phyloP scores from a whole-genome alignment of 768 basidiomycete species.

The Trametes cinnabarina region DNA sequence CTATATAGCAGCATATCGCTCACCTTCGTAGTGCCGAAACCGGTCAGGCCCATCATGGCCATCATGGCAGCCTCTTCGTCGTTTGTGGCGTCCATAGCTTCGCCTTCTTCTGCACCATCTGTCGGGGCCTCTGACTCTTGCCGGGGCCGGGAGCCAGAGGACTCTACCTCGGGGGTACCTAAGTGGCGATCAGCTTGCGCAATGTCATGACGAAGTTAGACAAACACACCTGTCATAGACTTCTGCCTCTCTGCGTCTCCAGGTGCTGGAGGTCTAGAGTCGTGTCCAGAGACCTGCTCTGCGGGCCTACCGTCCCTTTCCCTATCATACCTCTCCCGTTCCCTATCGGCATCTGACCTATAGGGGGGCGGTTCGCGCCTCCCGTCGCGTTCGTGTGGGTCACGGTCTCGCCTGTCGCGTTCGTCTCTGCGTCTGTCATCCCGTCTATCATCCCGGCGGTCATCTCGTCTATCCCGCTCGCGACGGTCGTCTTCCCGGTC shows the following conservation, averaged over 20 bases:
- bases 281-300: constrained; percentile 31
- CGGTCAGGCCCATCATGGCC: constrained; percentile 84
- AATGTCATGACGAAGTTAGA: constrained; percentile 22
- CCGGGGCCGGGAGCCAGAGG: constrained; percentile 26
- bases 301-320: constrained; percentile 40
- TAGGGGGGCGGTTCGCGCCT: constrained; percentile 28
- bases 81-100: constrained; percentile 50
- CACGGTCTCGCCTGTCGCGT: constrained; percentile 35
- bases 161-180: constrained; percentile 28
- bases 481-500: constrained; percentile 33
- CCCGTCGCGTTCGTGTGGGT: constrained; percentile 51
- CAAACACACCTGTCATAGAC: constrained; percentile 2
- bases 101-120: constrained; percentile 51
- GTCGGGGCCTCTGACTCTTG: constrained; percentile 46
- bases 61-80: constrained; percentile 82
- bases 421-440: constrained; percentile 62
- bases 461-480: constrained; percentile 29
- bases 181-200: constrained; percentile 38
- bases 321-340: constrained; percentile 36
- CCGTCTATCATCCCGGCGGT: constrained; percentile 31
- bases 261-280: constrained; percentile 1
- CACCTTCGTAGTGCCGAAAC: constrained; percentile 91
- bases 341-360: constrained; percentile 44
- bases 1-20: neutral
- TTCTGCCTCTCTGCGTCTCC: neutral